phyloP scores from a whole-genome alignment of 176 grass and related monocot genomes.

The Lolium rigidum region DNA sequence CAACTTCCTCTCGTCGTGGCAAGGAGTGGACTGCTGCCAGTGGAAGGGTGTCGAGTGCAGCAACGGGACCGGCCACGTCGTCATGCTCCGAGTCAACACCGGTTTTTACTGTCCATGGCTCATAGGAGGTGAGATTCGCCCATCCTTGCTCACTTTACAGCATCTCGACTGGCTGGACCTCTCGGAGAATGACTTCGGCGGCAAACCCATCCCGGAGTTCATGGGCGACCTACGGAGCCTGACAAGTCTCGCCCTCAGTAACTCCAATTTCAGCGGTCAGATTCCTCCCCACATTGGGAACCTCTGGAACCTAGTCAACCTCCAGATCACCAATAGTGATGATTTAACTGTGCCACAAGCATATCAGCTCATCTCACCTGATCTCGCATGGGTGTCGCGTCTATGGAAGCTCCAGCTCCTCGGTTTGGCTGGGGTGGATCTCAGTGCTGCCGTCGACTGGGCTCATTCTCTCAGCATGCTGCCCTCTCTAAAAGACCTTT shows the following conservation, averaged over 20 bases:
- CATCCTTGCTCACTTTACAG: conserved; percentile 30
- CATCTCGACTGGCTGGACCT: conserved; percentile 29
- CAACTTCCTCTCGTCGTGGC: not conserved
- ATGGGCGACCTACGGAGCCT: conserved; percentile 20
- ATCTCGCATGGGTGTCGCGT: not conserved
- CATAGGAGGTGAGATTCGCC: conserved; percentile 10
- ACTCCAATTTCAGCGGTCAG: not conserved
- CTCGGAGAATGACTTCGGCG: not conserved
- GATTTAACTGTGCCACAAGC: no score
- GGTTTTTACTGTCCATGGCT: not conserved
- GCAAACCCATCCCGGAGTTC: conserved; percentile 8
- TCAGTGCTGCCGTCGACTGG: not conserved
- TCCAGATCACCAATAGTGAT: no score
- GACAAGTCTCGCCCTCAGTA: not conserved
- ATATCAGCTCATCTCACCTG: not conserved
- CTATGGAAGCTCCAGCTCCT: not conserved
- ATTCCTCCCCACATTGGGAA: conserved; percentile 44
- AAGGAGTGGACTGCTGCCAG: not conserved
- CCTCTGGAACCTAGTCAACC: conserved; percentile 29
- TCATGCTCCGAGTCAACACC: not conserved
- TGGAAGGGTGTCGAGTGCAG: not conserved
- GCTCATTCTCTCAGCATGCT: not conserved
- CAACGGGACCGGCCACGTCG: not conserved
- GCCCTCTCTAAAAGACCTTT: not conserved
- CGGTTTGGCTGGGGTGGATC: not conserved